These are phyloP conservation scores for Tolypocladium inflatum DNA, from an alignment of 2,329 filamentous ascomycete species.

Conservation along the genomic window DNA sequence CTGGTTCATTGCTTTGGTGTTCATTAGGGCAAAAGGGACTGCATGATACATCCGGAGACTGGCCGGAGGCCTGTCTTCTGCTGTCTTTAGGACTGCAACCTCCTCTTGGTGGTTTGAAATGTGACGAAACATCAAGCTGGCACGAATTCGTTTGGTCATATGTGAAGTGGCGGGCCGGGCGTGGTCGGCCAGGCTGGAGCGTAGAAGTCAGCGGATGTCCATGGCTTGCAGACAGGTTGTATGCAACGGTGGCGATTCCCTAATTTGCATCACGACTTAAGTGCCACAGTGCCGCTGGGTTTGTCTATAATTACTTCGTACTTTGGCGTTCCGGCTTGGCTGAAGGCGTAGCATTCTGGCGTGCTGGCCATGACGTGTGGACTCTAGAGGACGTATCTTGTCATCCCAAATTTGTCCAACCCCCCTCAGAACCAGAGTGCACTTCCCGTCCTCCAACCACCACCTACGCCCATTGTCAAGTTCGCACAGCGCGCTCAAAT, in stretches of 20 bases:
- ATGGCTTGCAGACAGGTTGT: background rate
- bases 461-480: background rate
- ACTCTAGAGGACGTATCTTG: too few relatives aligned
- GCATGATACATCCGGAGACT: conserved; percentile 33
- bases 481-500: background rate
- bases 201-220: background rate
- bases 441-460: background rate
- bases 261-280: background rate
- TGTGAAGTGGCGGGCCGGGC: background rate
- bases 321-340: background rate
- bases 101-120: conserved; percentile 37
- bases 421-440: background rate
- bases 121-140: conserved; percentile 30
- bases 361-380: background rate
- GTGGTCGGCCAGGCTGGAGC: background rate
- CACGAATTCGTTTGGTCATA: conserved; percentile 5
- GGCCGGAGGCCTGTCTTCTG: conserved; percentile 31
- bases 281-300: background rate
- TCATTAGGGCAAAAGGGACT: conserved; percentile 40
- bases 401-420: background rate
- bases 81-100: conserved; percentile 33
- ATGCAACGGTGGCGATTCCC: background rate
- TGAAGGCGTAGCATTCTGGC: background rate
- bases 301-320: background rate
- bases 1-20: conserved; percentile 45